Base-by-base conservation (phyloP, 2,329 filamentous ascomycete genomes). In the Neopestalotiopsis sp. region DNA sequence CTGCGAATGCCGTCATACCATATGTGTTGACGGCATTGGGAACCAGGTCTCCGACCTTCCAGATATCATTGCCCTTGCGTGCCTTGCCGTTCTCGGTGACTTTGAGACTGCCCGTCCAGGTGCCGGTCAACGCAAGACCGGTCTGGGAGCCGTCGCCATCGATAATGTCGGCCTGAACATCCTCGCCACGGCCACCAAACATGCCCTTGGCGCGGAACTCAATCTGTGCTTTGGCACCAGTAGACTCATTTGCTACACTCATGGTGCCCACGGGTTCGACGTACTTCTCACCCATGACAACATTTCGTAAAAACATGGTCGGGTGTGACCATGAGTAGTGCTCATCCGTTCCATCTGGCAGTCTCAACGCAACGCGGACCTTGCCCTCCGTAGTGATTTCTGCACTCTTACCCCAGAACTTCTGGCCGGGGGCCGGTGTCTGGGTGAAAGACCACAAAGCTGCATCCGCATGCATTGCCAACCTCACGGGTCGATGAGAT, bases 211-310 rank as follows among this genome's bases (percentile, higher is more conserved):
- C 90, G 78, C 96, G 97, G 84, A 99, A 99, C 68, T 95, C 94
- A 61, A 94, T 90, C n/a, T 91, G 86, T 1, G 94, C 93, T 78
- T 94, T 95, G 73, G 92, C 90, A 7, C 95, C 94, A 0, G 91
- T 94, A 5, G 88, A 92, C 76, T 99, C 96, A 78, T 95, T 95
- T 72, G 89, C 83, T 42, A 99, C 89, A 30, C 91, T 90, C 93
- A 98, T 96, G 58, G 89, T 94, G 61, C 95, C 95, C 0, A 97
- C 94, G 0, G 96, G 96, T 81, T 99, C 96, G 13, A 98, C 90
- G 78, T 99, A 99, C 81, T 98, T 99, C 81, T 99, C 96, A 53
- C 96, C 96, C 75, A 97, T 95, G 67, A 99, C 97, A 66, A 99
- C 94, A 78, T 99, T 99, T 62, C 96, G 90, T 67, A 99, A 83